Base-by-base conservation (phyloP, 345 rosid species). In the Boechera retrofracta region DNA sequence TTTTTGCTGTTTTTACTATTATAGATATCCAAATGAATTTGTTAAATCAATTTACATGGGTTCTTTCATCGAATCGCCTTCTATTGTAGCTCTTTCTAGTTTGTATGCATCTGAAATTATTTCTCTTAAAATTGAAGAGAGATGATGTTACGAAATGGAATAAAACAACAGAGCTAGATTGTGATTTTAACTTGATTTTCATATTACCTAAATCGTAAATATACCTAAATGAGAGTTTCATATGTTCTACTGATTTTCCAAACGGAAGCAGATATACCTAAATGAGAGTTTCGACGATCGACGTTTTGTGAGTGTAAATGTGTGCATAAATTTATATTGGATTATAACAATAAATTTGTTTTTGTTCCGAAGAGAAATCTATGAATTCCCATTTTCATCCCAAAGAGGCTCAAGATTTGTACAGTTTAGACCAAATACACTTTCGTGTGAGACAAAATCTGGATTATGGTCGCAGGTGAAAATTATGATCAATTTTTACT, bases 21-120 rank as follows among this genome's bases (percentile, higher is more conserved):
- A 44, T 60, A 69, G 16, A 68, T 53, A 36, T 54, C 45, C 51
- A 64, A 62, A 8, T 42, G 57, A 21, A 21, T 21, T 58, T 67
- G 21, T 49, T 57, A 33, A 56, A 38, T 59, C 35, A 16, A 0
- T n/a, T 10, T 31, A 24, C 66, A 5, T 26, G 12, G 6, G 36
- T 41, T 41, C 71, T 42, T 5, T 1, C 64, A 32, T 64, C 28
- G 0, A 2, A 31, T 13, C 29, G 35, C 56, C 71, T 64, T 64
- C 4, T 16, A 29, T 38, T 61, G 42, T 61, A 36, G 60, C 51
- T n/a, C 38, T 53, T 36, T 21, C 21, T 59, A 36, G 45, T 60
- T 24, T 41, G 51, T 62, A 62, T 24, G 18, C 8, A 48, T 36
- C 49, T n/a, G n/a, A 48, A 72, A n/a, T 21, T 21, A 21, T 21